These are phyloP conservation scores for Auxenochlorella protothecoides DNA, from an alignment of 139 green algal species.

Conservation along the genomic window DNA sequence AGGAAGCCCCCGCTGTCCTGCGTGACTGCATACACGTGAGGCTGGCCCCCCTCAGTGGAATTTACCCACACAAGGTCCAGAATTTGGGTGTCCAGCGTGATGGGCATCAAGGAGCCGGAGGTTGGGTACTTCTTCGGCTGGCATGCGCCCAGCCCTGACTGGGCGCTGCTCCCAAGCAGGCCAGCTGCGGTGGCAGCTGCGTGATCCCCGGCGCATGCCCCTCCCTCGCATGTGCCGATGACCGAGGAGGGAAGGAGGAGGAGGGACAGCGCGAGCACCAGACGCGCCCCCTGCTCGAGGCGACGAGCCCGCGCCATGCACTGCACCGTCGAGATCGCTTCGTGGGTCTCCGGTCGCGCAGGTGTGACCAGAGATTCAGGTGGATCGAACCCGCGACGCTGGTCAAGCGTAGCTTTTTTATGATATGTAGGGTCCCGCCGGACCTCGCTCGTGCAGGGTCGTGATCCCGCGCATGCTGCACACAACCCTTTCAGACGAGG, in stretches of 20 bases:
- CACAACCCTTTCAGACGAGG: too few relatives aligned
- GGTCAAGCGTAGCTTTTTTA: too few relatives aligned
- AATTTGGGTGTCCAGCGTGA: background rate
- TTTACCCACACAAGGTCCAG: slow-evolving; percentile 2
- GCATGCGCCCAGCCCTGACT: background rate
- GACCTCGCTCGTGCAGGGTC: too few relatives aligned
- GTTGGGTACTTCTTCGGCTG: slow-evolving; percentile 10
- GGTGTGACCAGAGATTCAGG: too few relatives aligned
- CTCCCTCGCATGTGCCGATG: slow-evolving; percentile 7
- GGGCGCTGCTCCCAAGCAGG: slow-evolving; percentile 10
- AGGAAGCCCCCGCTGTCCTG: slow-evolving; percentile 11
- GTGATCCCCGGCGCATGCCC: slow-evolving; percentile 14
- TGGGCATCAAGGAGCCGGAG: too few relatives aligned
- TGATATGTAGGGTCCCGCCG: too few relatives aligned
- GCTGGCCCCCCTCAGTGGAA: background rate
- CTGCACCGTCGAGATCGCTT: too few relatives aligned
- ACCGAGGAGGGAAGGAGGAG: background rate
- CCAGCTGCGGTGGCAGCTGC: slow-evolving; percentile 12
- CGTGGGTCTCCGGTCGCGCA: too few relatives aligned
- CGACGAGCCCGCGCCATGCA: too few relatives aligned
- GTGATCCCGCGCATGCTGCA: too few relatives aligned
- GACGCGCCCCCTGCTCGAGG: too few relatives aligned
- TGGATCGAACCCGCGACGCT: too few relatives aligned
- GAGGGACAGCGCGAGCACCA: background rate
- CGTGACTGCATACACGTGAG: slow-evolving; percentile 31